phyloP scores from a whole-genome alignment of 805 yeast genomes.

The Candida ortonii region DNA sequence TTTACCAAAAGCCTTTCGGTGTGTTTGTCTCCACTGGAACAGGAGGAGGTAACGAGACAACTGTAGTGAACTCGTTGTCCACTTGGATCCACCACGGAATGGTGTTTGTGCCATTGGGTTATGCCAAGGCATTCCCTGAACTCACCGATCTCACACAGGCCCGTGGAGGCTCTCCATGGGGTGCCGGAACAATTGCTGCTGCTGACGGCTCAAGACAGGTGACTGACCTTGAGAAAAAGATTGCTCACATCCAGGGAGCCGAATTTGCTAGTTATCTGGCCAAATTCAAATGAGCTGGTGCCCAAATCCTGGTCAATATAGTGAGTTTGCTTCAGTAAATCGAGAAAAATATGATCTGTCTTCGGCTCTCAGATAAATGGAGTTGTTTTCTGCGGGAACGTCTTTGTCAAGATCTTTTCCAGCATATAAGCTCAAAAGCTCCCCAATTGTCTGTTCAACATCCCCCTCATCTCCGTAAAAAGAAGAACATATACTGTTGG shows the following conservation, averaged over 20 bases:
- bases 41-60: conserved; percentile 74
- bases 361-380: too few relatives aligned
- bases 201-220: conserved; percentile 74
- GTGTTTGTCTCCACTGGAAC: conserved; percentile 69
- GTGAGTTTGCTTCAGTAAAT: too few relatives aligned
- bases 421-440: too few relatives aligned
- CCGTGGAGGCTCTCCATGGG: conserved; percentile 86
- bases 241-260: conserved; percentile 68
- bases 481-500: too few relatives aligned
- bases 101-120: conserved; percentile 75
- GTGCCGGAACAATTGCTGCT: conserved; percentile 78
- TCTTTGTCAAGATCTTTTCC: too few relatives aligned
- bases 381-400: too few relatives aligned
- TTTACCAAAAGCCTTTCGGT: conserved; percentile 73
- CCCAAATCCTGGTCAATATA: too few relatives aligned
- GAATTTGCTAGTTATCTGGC: conserved; percentile 49
- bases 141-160: conserved; percentile 58
- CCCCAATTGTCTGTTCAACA: too few relatives aligned
- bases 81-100: conserved; percentile 74
- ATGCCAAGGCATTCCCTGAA: conserved; percentile 52
- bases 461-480: too few relatives aligned
- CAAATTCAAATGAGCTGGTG: conserved; percentile 26
- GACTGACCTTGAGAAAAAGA: conserved; percentile 55
- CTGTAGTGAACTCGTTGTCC: conserved; percentile 57
- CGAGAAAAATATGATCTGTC: too few relatives aligned